phyloP scores from a whole-genome alignment of 164 flowering plant species.

The Berberis vulgaris region DNA sequence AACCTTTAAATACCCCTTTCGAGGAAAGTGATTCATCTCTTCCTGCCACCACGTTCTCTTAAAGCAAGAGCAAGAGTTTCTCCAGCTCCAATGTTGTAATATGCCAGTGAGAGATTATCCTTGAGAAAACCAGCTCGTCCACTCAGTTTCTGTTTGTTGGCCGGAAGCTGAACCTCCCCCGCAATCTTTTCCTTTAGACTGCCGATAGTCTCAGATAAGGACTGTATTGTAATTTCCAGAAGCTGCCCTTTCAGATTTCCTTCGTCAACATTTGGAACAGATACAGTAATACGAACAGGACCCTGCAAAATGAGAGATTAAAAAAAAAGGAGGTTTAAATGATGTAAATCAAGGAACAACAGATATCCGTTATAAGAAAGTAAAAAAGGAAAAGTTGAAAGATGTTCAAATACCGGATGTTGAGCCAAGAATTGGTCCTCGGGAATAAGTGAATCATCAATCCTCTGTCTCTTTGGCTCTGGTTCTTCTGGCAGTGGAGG shows the following conservation, averaged over 20 bases:
- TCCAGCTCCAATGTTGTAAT: conserved; percentile 74
- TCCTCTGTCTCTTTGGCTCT: not conserved
- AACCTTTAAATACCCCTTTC: conserved; percentile 15
- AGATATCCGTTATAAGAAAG: too few relatives aligned
- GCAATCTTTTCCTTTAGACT: conserved; percentile 89
- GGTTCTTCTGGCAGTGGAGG: not conserved
- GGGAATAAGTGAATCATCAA: not conserved
- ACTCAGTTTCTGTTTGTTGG: conserved; percentile 96
- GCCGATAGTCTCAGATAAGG: conserved; percentile 79
- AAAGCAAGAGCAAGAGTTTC: conserved; percentile 73
- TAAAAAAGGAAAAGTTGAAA: too few relatives aligned
- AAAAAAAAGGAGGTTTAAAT: too few relatives aligned
- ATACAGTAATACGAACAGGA: not conserved
- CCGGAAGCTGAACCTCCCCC: conserved; percentile 85
- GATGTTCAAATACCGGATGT: too few relatives aligned
- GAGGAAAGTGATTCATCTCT: conserved; percentile 41
- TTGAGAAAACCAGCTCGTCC: conserved; percentile 94
- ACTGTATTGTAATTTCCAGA: conserved; percentile 72
- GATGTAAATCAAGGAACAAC: too few relatives aligned
- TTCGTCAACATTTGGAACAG: conserved; percentile 48
- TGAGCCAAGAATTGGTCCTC: not conserved
- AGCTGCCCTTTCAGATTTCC: conserved; percentile 85
- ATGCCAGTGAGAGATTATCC: conserved; percentile 90
- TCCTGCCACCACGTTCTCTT: conserved; percentile 99
- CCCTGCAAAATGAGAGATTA: not conserved